Evolutionary conservation across 2,329 filamentous ascomycete genomes (phyloP), one percentile per base, ranked within the genome.

Genomic region (Neonectria magnoliae): DNA sequence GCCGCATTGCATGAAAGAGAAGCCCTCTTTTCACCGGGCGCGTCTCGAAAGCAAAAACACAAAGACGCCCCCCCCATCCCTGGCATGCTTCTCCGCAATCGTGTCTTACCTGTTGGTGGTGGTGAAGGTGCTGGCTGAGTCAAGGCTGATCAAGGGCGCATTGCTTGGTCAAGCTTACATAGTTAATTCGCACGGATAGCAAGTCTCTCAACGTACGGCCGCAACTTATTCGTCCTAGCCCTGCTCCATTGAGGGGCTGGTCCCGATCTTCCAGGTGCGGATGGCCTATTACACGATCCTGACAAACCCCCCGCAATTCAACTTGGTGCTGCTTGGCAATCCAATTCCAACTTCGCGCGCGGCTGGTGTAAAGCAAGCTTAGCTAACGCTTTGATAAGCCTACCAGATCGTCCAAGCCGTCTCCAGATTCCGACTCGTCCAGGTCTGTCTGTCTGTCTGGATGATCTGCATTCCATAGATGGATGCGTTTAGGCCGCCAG

Each of bases 371-470:
- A 20, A 53, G 52, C 25, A 25, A 25, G 70, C 69, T 77, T 77
- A 75, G 68, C 68, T 67, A 76, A 75, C 42, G 68, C 68, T 76
- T 74, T 60, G 58, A 65, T 74, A 73, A 74, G 68, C 68, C 31
- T n/a, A 11, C 31, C 13, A 22, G n/a, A 25, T 41, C 22, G 13
- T 10, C 27, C 20, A 41, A 5, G 20, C 4, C 18, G 16, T 27
- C 14, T 53, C 22, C n/a, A 14, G 18, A 41, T 41, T 38, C 31
- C 20, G 27, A 31, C 27, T 18, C 36, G 36, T n/a, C 31, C 10
- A 33, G 31, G 31, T 11, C 31, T 8, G 10, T 27, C n/a, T n/a
- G n/a, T n/a, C n/a, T n/a, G n/a, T n/a, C 27, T 29, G 27, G 27
- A 29, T 29, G 27, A 29, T 29, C 27, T 29, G 9, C 27, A 29